Evolutionary conservation across 192 early-diverging fungal species (phyloP).

Genomic region (Coemansia furcata): DNA sequence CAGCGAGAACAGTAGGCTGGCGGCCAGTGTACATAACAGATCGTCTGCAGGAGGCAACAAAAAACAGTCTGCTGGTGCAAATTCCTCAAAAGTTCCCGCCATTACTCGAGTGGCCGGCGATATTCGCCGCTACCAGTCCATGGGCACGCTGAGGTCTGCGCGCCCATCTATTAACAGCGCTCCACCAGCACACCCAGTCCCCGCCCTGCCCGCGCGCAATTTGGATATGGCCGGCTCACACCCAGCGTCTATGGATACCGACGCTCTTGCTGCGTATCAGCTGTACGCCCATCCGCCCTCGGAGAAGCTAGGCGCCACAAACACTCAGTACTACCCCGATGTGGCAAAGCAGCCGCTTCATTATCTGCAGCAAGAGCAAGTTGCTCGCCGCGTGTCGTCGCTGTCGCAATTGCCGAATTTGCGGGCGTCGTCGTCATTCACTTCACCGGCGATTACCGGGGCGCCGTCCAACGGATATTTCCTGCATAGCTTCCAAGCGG

Average conservation of each 20-base stretch:
- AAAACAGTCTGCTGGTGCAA: background rate
- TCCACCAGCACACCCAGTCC: background rate
- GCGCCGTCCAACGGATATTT: background rate
- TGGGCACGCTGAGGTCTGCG: conserved; percentile 31
- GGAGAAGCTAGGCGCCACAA: background rate
- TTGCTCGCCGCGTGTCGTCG: conserved; percentile 43
- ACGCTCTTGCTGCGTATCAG: background rate
- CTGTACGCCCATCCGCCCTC: background rate
- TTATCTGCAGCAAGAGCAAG: conserved; percentile 29
- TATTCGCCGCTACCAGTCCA: conserved; percentile 49
- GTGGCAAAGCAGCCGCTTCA: conserved; percentile 23
- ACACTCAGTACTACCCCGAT: background rate
- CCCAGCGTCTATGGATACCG: background rate
- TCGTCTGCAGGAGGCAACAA: background rate
- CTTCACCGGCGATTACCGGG: background rate
- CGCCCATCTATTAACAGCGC: background rate
- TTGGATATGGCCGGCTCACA: background rate
- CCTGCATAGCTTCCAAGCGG: background rate
- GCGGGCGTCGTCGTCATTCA: conserved; percentile 1
- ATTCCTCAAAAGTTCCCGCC: background rate
- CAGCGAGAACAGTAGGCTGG: conserved; percentile 1
- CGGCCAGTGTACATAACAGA: background rate
- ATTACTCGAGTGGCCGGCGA: conserved; percentile 11
- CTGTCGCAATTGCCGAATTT: conserved; percentile 43
- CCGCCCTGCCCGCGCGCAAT: background rate